Conservation (phyloP, 768 basidiomycete genomes). For the Boletus fagicola region DNA sequence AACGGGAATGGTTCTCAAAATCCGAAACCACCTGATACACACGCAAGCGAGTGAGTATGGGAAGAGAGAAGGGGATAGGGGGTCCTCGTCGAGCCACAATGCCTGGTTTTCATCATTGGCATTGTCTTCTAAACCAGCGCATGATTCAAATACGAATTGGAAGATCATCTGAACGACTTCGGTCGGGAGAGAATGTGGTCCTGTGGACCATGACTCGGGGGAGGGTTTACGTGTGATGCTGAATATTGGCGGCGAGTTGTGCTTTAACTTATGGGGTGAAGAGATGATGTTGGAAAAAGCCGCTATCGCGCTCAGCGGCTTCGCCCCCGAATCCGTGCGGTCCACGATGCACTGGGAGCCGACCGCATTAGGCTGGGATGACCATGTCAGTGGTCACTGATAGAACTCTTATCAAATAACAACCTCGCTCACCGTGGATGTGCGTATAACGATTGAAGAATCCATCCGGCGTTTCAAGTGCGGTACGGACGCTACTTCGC, state of each 20-base stretch:
- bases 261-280: not conserved
- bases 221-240: not conserved
- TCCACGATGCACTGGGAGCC: not conserved
- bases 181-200: conserved; percentile 9
- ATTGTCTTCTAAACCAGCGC: not conserved
- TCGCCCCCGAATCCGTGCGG: not conserved
- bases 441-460: not conserved
- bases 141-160: conserved; percentile 7
- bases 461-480: not conserved
- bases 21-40: conserved; percentile 9
- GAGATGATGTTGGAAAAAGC: conserved; percentile 8
- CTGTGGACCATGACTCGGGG: not conserved
- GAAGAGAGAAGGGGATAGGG: conserved; percentile 8
- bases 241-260: not conserved
- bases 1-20: not conserved
- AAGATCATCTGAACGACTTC: conserved; percentile 13
- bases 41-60: conserved; percentile 10
- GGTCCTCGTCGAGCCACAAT: conserved; percentile 6
- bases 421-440: not conserved
- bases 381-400: not conserved
- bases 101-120: not conserved
- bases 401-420: not conserved
- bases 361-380: not conserved
- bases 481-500: not conserved
- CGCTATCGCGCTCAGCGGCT: conserved; percentile 1